Conservation (phyloP, 75 land plant genomes). For the Gnetum montanum region DNA sequence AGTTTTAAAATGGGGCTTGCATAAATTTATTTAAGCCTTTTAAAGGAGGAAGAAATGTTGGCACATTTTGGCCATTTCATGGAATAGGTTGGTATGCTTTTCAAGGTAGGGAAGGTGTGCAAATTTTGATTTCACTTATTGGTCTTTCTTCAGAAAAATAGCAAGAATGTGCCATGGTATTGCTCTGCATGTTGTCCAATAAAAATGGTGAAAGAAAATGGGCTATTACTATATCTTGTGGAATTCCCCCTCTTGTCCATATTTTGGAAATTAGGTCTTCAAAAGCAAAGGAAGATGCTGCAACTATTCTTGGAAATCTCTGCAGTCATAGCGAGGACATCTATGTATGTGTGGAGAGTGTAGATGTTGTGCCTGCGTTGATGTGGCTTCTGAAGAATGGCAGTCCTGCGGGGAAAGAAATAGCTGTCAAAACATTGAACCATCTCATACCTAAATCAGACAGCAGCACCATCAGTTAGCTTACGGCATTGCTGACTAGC, state of each 20-base stretch:
- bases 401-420: constrained; percentile 75
- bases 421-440: constrained; percentile 80
- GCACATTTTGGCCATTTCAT: too few species aligned
- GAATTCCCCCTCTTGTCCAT: constrained; percentile 96
- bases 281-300: constrained; percentile 95
- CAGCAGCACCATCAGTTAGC: constrained; percentile 87
- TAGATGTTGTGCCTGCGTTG: constrained; percentile 95
- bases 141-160: constrained; percentile 93
- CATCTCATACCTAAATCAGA: constrained; percentile 92
- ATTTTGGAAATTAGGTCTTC: constrained; percentile 84
- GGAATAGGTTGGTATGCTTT: constrained; percentile 91
- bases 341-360: constrained; percentile 93
- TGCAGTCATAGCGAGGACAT: constrained; percentile 99
- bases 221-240: constrained; percentile 99
- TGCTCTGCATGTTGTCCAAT: constrained; percentile 75
- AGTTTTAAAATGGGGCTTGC: too few species aligned
- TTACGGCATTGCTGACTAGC: constrained; percentile 81
- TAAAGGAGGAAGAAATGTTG: too few species aligned
- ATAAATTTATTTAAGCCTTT: too few species aligned
- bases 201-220: constrained; percentile 97
- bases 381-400: constrained; percentile 95
- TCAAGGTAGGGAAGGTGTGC: constrained; percentile 94
- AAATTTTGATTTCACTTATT: constrained; percentile 86
- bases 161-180: constrained; percentile 90
- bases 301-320: constrained; percentile 81